A percentile compares a stretch with the other conserved stretches of the same genome.
These are phyloP conservation scores for Hemileccinum rubropunctum DNA, from an alignment of 768 basidiomycete genomes.

Conservation along the genomic window DNA sequence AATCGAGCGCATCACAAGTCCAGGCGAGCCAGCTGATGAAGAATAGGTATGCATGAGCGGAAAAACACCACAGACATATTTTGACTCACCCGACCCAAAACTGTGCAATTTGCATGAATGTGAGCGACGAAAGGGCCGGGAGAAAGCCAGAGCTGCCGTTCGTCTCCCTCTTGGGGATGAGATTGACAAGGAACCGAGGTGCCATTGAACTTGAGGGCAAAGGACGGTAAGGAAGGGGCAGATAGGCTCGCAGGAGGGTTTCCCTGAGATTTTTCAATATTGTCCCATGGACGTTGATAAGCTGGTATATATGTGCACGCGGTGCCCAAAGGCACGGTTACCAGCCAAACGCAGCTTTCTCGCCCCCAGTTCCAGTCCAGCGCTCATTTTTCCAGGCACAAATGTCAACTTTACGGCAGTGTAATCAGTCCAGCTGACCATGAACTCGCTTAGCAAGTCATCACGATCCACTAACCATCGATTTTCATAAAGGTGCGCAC, in stretches of 20 bases:
- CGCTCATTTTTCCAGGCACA: slow-evolving; percentile 17
- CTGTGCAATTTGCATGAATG: slow-evolving; percentile 53
- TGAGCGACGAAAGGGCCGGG: slow-evolving; percentile 42
- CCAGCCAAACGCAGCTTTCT: slow-evolving; percentile 10
- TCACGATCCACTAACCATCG: neutral
- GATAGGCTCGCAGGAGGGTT: neutral
- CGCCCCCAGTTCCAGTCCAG: neutral
- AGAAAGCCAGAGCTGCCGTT: slow-evolving; percentile 37
- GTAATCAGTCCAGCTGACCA: slow-evolving; percentile 7
- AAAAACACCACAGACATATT: neutral
- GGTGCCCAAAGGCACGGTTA: slow-evolving; percentile 6
- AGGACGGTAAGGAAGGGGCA: neutral
- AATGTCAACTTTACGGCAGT: slow-evolving; percentile 16
- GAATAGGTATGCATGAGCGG: neutral
- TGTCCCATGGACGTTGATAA: neutral
- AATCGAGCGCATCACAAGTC: slow-evolving; percentile 86
- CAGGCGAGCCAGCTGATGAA: slow-evolving; percentile 71
- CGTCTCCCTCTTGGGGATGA: slow-evolving; percentile 49
- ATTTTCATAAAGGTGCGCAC: neutral
- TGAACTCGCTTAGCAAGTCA: neutral
- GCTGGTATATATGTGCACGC: slow-evolving; percentile 6
- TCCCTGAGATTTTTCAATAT: neutral
- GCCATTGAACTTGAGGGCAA: slow-evolving; percentile 6
- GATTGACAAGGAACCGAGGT: slow-evolving; percentile 41
- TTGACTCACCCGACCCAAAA: slow-evolving; percentile 53